Percentiles rank a stretch among this genome's conserved stretches.
Evolutionary conservation across 2,329 filamentous ascomycete species (phyloP).

Genomic region (Mariannaea sp.): DNA sequence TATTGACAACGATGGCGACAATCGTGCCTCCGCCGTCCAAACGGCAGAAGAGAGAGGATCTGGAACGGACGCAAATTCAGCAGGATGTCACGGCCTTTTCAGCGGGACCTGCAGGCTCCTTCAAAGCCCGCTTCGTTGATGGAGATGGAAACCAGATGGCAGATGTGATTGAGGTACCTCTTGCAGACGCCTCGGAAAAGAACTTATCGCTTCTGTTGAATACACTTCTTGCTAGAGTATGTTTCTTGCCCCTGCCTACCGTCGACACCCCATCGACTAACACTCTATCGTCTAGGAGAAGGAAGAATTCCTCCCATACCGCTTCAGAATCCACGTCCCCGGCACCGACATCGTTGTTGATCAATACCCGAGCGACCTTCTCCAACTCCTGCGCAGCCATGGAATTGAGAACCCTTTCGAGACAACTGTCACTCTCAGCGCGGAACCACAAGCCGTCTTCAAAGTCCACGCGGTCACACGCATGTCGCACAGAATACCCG

Average conservation of each 20-base stretch:
- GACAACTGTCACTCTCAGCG: constrained; percentile 59
- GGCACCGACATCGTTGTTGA: constrained; percentile 58
- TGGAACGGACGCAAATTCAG: constrained; percentile 73
- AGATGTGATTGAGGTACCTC: constrained; percentile 73
- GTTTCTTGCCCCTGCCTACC: constrained; percentile 30
- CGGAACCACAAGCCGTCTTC: constrained; percentile 88
- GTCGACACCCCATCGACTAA: not conserved
- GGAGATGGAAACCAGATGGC: constrained; percentile 73
- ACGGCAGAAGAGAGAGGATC: constrained; percentile 76
- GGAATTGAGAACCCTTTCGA: constrained; percentile 64
- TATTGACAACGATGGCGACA: constrained; percentile 68
- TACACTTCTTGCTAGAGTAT: constrained; percentile 76
- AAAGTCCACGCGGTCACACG: constrained; percentile 89
- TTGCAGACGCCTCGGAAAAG: constrained; percentile 84
- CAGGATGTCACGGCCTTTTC: constrained; percentile 71
- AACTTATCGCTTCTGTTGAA: constrained; percentile 89
- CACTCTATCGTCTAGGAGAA: constrained; percentile 46
- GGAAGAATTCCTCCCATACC: constrained; percentile 65
- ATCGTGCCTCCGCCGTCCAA: constrained; percentile 85
- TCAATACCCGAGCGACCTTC: constrained; percentile 60
- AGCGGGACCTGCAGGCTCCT: constrained; percentile 71
- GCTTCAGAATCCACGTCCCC: constrained; percentile 64
- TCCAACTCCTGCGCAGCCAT: constrained; percentile 59
- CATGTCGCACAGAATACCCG: constrained; percentile 85
- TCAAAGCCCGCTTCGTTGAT: constrained; percentile 88